Evolutionary conservation across 768 basidiomycete species (phyloP).

Genomic region (Lactifluus volemus): DNA sequence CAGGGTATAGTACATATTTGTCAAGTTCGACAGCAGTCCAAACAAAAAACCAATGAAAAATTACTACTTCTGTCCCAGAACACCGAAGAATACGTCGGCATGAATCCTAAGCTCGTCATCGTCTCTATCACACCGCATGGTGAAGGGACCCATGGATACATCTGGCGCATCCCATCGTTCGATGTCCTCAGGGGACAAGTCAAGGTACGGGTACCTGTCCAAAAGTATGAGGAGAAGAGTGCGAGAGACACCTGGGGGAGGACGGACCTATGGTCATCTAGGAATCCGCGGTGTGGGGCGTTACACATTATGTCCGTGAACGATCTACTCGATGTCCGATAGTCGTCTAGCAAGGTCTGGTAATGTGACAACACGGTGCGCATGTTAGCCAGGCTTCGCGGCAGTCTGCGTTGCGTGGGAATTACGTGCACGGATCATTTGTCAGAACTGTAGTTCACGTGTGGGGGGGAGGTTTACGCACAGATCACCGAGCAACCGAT

Average conservation of each 20-base stretch:
- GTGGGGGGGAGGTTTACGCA: not conserved
- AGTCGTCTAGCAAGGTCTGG: slow-evolving; percentile 15
- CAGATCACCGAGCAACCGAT: slow-evolving; percentile 19
- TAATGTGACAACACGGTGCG: slow-evolving; percentile 18
- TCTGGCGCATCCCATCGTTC: slow-evolving; percentile 6
- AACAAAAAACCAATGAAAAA: not conserved
- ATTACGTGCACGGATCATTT: not conserved
- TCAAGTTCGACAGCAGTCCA: not conserved
- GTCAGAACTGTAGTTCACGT: not conserved
- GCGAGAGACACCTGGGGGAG: not conserved
- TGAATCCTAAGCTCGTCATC: slow-evolving; percentile 15
- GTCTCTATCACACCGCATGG: slow-evolving; percentile 11
- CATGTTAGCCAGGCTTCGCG: slow-evolving; percentile 15
- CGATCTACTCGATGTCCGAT: not conserved
- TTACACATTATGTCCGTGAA: slow-evolving; percentile 11
- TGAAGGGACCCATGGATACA: slow-evolving; percentile 12
- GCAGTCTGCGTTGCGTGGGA: slow-evolving; percentile 1
- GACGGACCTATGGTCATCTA: slow-evolving; percentile 19
- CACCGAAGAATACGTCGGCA: slow-evolving; percentile 51
- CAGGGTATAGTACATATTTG: not conserved
- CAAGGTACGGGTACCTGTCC: slow-evolving; percentile 17
- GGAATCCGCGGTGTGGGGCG: slow-evolving; percentile 14
- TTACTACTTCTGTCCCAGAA: slow-evolving; percentile 26
- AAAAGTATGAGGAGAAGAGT: not conserved
- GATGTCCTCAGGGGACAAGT: slow-evolving; percentile 14